These are phyloP conservation scores for Microbotryum silenes-acaulis DNA, from an alignment of 1,284 basidiomycete genomes.

Conservation along the genomic window DNA sequence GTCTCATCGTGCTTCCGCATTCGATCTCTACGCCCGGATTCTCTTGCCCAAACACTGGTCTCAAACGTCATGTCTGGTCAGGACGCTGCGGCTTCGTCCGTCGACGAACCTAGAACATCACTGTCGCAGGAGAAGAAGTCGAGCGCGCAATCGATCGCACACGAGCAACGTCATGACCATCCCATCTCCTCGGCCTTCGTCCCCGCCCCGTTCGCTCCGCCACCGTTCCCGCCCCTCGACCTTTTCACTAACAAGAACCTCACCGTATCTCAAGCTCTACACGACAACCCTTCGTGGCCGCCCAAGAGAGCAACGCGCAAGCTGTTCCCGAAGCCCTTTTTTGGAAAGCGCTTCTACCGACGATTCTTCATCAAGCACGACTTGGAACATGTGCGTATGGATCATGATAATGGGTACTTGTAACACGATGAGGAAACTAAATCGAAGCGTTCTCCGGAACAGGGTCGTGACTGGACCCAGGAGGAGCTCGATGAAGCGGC, in stretches of 20 bases:
- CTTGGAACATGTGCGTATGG: conserved; percentile 28
- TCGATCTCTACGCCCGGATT: too few relatives aligned
- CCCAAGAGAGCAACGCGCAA: conserved; percentile 20
- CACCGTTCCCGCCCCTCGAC: conserved; percentile 6
- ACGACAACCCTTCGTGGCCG: neutral
- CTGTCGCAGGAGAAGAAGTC: too few relatives aligned
- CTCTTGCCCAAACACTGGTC: too few relatives aligned
- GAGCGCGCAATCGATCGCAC: too few relatives aligned
- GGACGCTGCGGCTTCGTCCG: too few relatives aligned
- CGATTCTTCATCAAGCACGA: conserved; percentile 37
- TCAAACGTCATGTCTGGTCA: too few relatives aligned
- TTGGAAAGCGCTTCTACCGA: conserved; percentile 29
- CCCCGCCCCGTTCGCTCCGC: neutral
- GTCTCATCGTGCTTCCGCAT: too few relatives aligned
- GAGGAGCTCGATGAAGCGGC: conserved; percentile 44
- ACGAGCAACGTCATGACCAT: too few relatives aligned
- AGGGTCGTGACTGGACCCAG: conserved; percentile 32
- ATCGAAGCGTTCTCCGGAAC: neutral
- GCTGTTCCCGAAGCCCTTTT: conserved; percentile 35
- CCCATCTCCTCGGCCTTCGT: too few relatives aligned
- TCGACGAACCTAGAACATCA: too few relatives aligned
- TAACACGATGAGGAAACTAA: neutral
- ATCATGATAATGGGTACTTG: neutral
- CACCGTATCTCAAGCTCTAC: neutral
- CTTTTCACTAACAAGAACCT: neutral